Conservation (phyloP, 306 rosid genomes). For the Argentina anserina region DNA sequence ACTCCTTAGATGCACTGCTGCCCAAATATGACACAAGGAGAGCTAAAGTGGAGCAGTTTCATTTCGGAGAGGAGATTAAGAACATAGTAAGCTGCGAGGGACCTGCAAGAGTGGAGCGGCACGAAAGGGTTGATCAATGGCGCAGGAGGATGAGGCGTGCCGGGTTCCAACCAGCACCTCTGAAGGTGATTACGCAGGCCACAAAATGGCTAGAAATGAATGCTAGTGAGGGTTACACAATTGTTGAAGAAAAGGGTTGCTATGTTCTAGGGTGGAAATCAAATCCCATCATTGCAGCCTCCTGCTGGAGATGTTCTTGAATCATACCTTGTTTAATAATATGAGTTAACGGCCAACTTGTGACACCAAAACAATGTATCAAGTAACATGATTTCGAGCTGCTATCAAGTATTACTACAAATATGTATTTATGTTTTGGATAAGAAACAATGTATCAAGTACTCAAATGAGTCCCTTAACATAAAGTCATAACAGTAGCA, state of each 20-base stretch:
- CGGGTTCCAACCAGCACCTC: conserved; percentile 6
- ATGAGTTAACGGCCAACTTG: no score
- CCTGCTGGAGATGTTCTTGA: conserved; percentile 21
- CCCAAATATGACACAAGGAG: conserved; percentile 19
- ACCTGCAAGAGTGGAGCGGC: conserved; percentile 13
- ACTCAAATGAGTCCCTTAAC: no score
- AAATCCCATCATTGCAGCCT: conserved; percentile 12
- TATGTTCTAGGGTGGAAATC: conserved; percentile 16
- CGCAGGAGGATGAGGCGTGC: conserved; percentile 24
- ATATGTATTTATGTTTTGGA: no score
- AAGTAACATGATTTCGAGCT: no score
- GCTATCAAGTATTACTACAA: no score
- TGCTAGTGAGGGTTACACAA: conserved; percentile 8
- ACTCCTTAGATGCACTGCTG: conserved; percentile 17
- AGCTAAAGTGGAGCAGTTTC: conserved; percentile 20
- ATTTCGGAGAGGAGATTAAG: conserved; percentile 20
- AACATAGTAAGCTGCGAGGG: conserved; percentile 24
- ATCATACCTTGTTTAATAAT: no score
- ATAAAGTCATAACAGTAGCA: no score
- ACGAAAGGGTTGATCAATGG: conserved; percentile 15
- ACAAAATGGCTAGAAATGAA: conserved; percentile 1
- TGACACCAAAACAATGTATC: no score
- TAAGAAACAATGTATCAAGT: no score
- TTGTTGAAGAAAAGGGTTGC: conserved; percentile 17
- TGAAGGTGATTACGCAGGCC: background rate